These are phyloP conservation scores for Viola odorata DNA, from an alignment of 345 rosid genomes.

Conservation along the genomic window DNA sequence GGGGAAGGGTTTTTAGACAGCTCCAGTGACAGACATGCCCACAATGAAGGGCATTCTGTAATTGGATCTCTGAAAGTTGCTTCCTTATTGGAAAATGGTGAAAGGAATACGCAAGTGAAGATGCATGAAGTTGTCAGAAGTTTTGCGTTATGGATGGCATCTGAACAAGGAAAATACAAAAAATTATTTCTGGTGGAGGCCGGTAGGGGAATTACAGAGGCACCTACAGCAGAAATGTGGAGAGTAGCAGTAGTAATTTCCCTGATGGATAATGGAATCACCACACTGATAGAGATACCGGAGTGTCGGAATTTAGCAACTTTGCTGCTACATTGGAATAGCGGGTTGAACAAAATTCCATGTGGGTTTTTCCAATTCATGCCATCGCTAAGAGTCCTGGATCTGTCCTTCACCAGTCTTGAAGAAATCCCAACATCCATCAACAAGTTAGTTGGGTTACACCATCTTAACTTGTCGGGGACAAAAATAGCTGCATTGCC, in stretches of 20 bases:
- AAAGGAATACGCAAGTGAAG: slow-evolving; percentile 9
- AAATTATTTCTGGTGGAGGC: slow-evolving; percentile 11
- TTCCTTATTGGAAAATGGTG: slow-evolving; percentile 18
- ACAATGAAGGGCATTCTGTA: slow-evolving; percentile 29
- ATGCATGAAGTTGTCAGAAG: slow-evolving; percentile 26
- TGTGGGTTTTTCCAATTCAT: slow-evolving; percentile 24
- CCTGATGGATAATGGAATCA: slow-evolving; percentile 38
- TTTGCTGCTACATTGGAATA: slow-evolving; percentile 18
- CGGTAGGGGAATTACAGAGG: slow-evolving; percentile 5
- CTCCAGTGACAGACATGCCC: slow-evolving; percentile 16
- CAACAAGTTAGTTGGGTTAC: slow-evolving; percentile 30
- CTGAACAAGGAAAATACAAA: neutral
- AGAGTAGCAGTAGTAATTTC: slow-evolving; percentile 31
- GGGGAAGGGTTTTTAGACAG: slow-evolving; percentile 36
- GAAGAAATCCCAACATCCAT: slow-evolving; percentile 39
- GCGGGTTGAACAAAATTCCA: slow-evolving; percentile 8
- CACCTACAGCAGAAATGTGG: slow-evolving; percentile 20
- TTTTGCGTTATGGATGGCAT: slow-evolving; percentile 20
- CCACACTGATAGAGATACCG: slow-evolving; percentile 29
- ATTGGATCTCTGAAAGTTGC: slow-evolving; percentile 22
- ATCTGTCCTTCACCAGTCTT: slow-evolving; percentile 33
- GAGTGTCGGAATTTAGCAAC: slow-evolving; percentile 24
- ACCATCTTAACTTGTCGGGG: slow-evolving; percentile 35
- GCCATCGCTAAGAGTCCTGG: slow-evolving; percentile 33
- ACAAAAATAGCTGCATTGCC: slow-evolving; percentile 45